Percentiles rank a stretch among this genome's conserved stretches.
phyloP scores from a whole-genome alignment of 139 green algal genomes.

The Asterochloris sp. region DNA sequence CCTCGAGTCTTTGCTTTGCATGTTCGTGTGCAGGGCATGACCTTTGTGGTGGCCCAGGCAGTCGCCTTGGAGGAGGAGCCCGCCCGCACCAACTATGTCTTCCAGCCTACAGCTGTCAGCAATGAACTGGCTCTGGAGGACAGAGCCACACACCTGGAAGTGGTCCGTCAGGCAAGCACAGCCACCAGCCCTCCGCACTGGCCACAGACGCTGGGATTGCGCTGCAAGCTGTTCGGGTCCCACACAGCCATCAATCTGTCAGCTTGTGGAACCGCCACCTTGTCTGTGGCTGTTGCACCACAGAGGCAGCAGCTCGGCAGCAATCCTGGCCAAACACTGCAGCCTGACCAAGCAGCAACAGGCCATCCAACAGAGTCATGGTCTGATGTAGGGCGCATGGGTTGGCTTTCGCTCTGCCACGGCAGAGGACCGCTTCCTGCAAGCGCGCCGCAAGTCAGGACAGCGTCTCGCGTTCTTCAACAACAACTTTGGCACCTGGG shows the following conservation, averaged over 20 bases:
- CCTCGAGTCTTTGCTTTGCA: not conserved
- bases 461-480: slow-evolving; percentile 64
- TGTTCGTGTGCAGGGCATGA: slow-evolving; percentile 1
- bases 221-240: not conserved
- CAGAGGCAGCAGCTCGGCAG: not conserved
- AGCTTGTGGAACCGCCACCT: not conserved
- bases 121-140: slow-evolving; percentile 1
- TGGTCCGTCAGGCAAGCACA: slow-evolving; percentile 11
- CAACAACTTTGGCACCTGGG: slow-evolving; percentile 64
- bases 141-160: slow-evolving; percentile 6
- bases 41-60: slow-evolving; percentile 11
- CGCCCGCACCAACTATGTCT: slow-evolving; percentile 6
- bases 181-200: not conserved
- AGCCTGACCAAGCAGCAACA: not conserved
- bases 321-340: not conserved
- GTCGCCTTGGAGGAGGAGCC: slow-evolving; percentile 4
- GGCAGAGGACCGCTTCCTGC: slow-evolving; percentile 60
- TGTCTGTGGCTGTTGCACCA: not conserved
- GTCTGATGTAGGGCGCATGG: slow-evolving; percentile 41
- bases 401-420: slow-evolving; percentile 53
- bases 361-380: not conserved
- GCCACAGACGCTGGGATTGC: not conserved
- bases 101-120: not conserved
- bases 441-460: slow-evolving; percentile 47
- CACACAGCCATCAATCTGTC: not conserved